Base-by-base conservation (phyloP, 495 filamentous ascomycete species). In the Penicillium waksmanii region DNA sequence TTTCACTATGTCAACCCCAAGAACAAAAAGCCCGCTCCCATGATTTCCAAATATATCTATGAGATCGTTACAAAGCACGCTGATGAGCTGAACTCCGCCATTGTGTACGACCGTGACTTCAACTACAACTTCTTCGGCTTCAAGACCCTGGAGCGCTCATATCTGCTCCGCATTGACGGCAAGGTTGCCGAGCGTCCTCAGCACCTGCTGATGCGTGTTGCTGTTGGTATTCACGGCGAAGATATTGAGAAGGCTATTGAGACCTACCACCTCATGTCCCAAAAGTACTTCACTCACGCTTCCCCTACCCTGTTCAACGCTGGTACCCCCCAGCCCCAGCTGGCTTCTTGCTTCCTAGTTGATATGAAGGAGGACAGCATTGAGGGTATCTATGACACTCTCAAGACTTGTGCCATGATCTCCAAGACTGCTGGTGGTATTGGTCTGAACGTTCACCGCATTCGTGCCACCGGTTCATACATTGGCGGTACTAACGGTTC, bases 41-140 rank as follows among this genome's bases (percentile, higher is more conserved):
- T 98, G 95, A 97, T 98, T 62, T 90, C 93, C 15, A 72, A 93
- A 64, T 79, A 90, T 56, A 92, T 87, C 15, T 96, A 96, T 69
- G 91, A 97, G 60, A 90, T 84, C 55, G 89, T 98, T 64, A 93
- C 94, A 90, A 91, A 90, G 73, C 91, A 98, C 74, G 91, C 89
- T 55, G 94, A 96, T 21, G 95, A 98, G 70, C 83, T 98, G 38
- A 96, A 98, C 82, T 97, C 95, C 15, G 94, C 95, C 62, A 98
- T 98, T 67, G 95, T 98, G 62, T 98, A 98, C 64, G 95, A 98
- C 77, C 88, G 95, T 56, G 95, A 98, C 71, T 98, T 98, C 84
- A 97, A 98, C 83, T 98, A 98, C 81, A 96, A 98, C 80, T 98
- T 92, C 81, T 98, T 98, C 58, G 95, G 95, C 56, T 98, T 98